Conservation (phyloP, 2,329 filamentous ascomycete species). For the Verticillium longisporum region DNA sequence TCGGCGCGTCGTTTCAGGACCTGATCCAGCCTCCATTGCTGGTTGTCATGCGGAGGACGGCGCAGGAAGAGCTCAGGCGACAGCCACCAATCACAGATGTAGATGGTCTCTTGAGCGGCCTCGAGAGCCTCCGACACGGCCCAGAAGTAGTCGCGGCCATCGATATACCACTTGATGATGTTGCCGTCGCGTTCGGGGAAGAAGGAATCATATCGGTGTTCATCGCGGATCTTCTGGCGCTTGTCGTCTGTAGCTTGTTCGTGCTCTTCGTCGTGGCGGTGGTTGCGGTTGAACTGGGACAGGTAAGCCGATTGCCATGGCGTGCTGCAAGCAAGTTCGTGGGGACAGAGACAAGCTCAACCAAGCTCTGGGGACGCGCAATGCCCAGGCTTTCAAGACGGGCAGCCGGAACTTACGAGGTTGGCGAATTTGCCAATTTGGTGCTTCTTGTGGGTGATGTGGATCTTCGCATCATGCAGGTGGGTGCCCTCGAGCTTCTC, state of each 20-base stretch:
- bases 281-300: conserved; percentile 68
- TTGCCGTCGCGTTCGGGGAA: conserved; percentile 84
- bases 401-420: conserved; percentile 34
- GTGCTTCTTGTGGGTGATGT: conserved; percentile 56
- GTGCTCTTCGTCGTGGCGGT: conserved; percentile 90
- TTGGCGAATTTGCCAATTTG: conserved; percentile 59
- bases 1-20: conserved; percentile 84
- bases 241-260: conserved; percentile 80
- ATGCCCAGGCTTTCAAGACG: neutral
- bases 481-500: conserved; percentile 49
- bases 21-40: conserved; percentile 82
- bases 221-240: conserved; percentile 61
- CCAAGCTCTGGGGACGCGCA: neutral
- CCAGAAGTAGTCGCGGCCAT: conserved; percentile 93
- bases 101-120: conserved; percentile 84
- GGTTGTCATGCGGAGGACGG: conserved; percentile 72
- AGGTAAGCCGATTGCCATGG: neutral
- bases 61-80: conserved; percentile 83
- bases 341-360: neutral
- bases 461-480: conserved; percentile 50
- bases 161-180: conserved; percentile 93
- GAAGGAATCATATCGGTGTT: conserved; percentile 82
- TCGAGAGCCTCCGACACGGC: conserved; percentile 88
- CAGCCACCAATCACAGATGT: conserved; percentile 96
- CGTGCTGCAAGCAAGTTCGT: neutral